phyloP scores from a whole-genome alignment of 2,329 filamentous ascomycete genomes.

The Trichoderma simmonsii region DNA sequence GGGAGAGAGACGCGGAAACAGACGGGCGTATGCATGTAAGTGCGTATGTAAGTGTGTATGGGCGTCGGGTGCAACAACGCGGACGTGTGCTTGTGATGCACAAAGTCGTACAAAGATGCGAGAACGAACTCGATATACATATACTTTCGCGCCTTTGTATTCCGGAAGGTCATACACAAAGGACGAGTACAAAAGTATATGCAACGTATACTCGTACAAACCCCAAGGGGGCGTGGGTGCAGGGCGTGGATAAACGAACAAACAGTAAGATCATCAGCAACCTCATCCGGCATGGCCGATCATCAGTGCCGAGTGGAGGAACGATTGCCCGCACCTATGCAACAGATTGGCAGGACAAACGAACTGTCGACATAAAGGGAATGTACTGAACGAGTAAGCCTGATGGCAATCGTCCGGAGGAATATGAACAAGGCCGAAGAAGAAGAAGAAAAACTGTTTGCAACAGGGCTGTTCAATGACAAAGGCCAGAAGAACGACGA shows the following conservation, averaged over 20 bases:
- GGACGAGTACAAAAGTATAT: background rate
- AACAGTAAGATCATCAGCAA: constrained; percentile 10
- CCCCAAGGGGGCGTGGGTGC: background rate
- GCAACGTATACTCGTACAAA: background rate
- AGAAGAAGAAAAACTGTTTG: background rate
- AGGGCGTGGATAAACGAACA: constrained; percentile 1
- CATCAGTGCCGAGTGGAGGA: constrained; percentile 13
- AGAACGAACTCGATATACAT: background rate
- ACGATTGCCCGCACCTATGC: background rate
- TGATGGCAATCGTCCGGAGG: background rate
- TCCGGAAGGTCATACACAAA: background rate
- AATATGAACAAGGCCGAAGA: background rate
- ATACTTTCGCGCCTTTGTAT: background rate
- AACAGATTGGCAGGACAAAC: constrained; percentile 7
- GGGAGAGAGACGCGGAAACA: background rate
- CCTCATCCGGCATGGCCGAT: constrained; percentile 15
- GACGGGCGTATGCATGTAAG: background rate
- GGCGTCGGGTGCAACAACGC: background rate
- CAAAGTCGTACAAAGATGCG: background rate
- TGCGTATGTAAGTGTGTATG: background rate
- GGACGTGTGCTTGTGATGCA: background rate
- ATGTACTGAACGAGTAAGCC: background rate
- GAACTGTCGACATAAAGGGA: background rate
- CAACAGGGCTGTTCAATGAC: background rate
- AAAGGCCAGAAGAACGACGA: background rate